Conservation (phyloP, 345 rosid genomes). For the Rhodamnia rubescens region DNA sequence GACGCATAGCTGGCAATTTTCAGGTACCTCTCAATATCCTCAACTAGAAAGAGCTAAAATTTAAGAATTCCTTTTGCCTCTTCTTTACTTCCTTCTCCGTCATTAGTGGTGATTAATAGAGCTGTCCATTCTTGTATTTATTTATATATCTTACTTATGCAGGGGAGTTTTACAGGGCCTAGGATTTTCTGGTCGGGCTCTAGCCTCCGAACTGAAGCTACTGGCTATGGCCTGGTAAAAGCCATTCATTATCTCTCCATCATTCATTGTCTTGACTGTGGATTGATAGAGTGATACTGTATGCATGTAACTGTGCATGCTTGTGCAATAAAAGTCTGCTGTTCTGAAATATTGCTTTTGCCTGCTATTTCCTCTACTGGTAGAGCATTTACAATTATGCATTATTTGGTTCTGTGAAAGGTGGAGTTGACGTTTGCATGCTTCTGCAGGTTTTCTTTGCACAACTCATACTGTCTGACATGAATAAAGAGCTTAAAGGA, state of each 20-base stretch:
- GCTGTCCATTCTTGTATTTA: constrained; percentile 24
- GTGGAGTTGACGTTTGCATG: constrained; percentile 4
- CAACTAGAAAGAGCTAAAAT: neutral
- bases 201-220: constrained; percentile 98
- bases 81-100: neutral
- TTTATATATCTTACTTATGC: constrained; percentile 55
- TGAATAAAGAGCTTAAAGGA: constrained; percentile 94
- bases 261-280: neutral
- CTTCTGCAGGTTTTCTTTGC: constrained; percentile 89
- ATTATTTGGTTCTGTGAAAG: constrained; percentile 3
- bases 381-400: neutral
- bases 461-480: constrained; percentile 83
- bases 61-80: neutral
- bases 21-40: constrained; percentile 42
- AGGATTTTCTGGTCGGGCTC: constrained; percentile 96
- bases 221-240: constrained; percentile 97
- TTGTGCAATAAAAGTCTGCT: neutral
- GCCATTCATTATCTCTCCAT: neutral
- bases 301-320: neutral
- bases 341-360: neutral
- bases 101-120: neutral
- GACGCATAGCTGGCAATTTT: constrained; percentile 90
- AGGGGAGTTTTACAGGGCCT: constrained; percentile 99
- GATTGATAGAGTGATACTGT: neutral
- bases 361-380: neutral